Evolutionary conservation across 371 early-diverging fungal genomes (phyloP), one percentile per base, ranked within the genome.

Genomic region (Lichtheimia hyalospora): DNA sequence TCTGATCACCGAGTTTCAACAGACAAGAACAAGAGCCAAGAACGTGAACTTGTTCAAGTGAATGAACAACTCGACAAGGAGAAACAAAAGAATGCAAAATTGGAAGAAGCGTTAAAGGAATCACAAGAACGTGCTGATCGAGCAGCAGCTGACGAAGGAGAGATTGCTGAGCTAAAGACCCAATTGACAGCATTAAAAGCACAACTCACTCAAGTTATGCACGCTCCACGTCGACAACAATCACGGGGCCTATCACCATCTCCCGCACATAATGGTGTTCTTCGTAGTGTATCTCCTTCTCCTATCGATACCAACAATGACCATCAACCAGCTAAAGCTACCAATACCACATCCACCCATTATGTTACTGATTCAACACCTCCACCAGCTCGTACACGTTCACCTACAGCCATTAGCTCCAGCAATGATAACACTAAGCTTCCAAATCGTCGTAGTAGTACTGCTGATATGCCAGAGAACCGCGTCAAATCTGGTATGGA

Each of bases 31-130:
- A 65, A 77, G 21, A 65, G 73, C n/a, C 74, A 88, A 49, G 87
- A 87, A 15, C 75, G 71, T 16, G 91, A 89, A 64, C 82, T 86
- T 20, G 77, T 75, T 15, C 74, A 75, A 54, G 74, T 94, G 12
- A 81, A 81, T 14, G 79, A 67, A 12, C 86, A 89, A 56, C 67
- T 90, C n/a, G 68, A 74, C 27, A 73, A 82, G 59, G 76, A 82
- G 60, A 85, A 85, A 58, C 85, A 88, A 23, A 89, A 90, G 62
- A 87, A 87, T n/a, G 79, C 82, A 23, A 76, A 70, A 41, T 73
- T 95, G 24, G 60, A 57, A 40, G 58, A 55, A 24, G 24, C 51
- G 40, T 16, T 61, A 21, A 65, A 60, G 20, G 60, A 58, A 41
- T 58, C 61, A 23, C 49, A 61, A 10, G 71, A 74, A 25, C 62